Evolutionary conservation across 2,329 filamentous ascomycete species (phyloP).

Genomic region (Aquanectria penicillioides): DNA sequence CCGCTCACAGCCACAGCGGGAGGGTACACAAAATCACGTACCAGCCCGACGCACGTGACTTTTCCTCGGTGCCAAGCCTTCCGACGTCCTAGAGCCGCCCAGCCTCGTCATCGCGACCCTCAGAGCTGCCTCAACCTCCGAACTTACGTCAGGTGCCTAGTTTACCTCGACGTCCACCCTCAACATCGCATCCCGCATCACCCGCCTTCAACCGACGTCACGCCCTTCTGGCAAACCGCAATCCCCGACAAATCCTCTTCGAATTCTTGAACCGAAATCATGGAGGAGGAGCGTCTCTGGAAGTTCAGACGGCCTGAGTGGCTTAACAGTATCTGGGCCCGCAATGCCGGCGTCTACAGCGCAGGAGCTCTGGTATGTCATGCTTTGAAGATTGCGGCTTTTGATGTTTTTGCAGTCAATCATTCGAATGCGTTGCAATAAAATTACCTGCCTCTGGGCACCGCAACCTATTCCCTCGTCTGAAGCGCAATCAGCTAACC

Average conservation of each 20-base stretch:
- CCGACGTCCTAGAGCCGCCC: slow-evolving; percentile 10
- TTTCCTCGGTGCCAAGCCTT: slow-evolving; percentile 18
- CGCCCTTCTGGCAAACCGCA: background rate
- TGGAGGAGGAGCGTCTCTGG: slow-evolving; percentile 74
- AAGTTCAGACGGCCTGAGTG: slow-evolving; percentile 74
- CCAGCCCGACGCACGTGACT: slow-evolving; percentile 28
- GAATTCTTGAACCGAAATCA: slow-evolving; percentile 38
- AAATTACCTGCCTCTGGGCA: background rate
- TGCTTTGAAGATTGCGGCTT: background rate
- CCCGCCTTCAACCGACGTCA: slow-evolving; percentile 7
- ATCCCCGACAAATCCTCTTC: background rate
- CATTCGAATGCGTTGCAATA: background rate
- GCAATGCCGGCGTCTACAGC: slow-evolving; percentile 71
- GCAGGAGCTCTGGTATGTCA: slow-evolving; percentile 70
- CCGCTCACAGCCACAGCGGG: background rate
- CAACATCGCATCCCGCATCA: slow-evolving; percentile 28
- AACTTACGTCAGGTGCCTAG: slow-evolving; percentile 19
- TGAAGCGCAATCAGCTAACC: slow-evolving; percentile 26
- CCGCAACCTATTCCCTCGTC: background rate
- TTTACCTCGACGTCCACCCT: slow-evolving; percentile 18
- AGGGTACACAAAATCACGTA: background rate
- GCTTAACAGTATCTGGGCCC: slow-evolving; percentile 72
- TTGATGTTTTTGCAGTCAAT: background rate
- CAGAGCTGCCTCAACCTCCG: slow-evolving; percentile 17
- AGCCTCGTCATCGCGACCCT: slow-evolving; percentile 44